A percentile compares a stretch with the other conserved stretches of the same genome.
phyloP scores from a whole-genome alignment of 179 eudicot genomes.

The Monotropa hypopitys region DNA sequence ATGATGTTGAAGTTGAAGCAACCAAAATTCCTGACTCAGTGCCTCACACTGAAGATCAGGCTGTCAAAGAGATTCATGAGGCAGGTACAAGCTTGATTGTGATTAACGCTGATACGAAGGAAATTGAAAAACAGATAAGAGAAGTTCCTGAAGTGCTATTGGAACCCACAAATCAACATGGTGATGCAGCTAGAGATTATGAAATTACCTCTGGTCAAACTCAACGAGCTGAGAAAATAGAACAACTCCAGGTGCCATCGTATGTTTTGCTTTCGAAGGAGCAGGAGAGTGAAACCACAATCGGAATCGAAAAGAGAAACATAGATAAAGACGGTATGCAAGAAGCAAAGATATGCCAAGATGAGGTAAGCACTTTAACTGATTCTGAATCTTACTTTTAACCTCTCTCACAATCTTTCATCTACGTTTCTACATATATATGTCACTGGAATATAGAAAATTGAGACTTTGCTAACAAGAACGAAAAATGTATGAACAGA shows the following conservation, averaged over 20 bases:
- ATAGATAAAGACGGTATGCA: background rate
- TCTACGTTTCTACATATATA: background rate
- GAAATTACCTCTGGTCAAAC: conserved; percentile 4
- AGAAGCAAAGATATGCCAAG: conserved; percentile 1
- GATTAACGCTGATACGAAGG: background rate
- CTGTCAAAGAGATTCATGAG: background rate
- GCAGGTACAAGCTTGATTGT: background rate
- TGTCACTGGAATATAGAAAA: background rate
- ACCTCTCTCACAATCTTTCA: background rate
- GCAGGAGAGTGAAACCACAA: conserved; percentile 7
- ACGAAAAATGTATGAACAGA: background rate
- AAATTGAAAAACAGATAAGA: background rate
- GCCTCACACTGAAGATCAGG: background rate
- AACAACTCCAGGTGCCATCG: conserved; percentile 7
- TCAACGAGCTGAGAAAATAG: background rate
- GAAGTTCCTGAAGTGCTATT: conserved; percentile 1
- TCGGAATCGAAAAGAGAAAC: background rate
- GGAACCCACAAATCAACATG: background rate
- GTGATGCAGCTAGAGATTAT: background rate
- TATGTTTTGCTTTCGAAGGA: conserved; percentile 7
- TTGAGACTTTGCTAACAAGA: background rate
- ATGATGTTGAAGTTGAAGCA: conserved; percentile 7
- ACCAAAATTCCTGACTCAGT: background rate
- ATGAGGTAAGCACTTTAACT: conserved; percentile 1
- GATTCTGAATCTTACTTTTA: background rate